Evolutionary conservation across 768 basidiomycete genomes (phyloP).

Genomic region (Boletus tomentosulus): DNA sequence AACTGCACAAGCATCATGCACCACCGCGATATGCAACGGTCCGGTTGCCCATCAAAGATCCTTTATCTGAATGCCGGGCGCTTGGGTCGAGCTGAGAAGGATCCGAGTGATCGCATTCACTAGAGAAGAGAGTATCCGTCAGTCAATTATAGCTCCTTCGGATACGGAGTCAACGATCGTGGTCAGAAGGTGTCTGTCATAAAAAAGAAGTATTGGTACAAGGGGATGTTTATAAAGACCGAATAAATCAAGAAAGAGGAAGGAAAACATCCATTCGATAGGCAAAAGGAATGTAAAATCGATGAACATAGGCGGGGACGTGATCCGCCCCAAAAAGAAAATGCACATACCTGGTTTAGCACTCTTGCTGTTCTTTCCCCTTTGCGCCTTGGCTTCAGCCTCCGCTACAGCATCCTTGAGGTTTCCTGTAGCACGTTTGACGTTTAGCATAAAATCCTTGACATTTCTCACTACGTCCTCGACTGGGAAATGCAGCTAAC

Average conservation of each 20-base stretch:
- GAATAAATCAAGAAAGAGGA: background rate
- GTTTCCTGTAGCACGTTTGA: constrained; percentile 74
- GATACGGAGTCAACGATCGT: constrained; percentile 8
- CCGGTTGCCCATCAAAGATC: constrained; percentile 48
- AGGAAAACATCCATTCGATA: background rate
- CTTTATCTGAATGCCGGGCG: constrained; percentile 85
- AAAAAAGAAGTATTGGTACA: constrained; percentile 3
- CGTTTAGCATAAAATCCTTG: constrained; percentile 67
- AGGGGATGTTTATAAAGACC: background rate
- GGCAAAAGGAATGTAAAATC: background rate
- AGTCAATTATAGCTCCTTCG: constrained; percentile 5
- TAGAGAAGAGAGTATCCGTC: constrained; percentile 24
- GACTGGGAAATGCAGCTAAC: constrained; percentile 68
- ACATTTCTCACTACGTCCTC: constrained; percentile 78
- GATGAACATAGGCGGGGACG: background rate
- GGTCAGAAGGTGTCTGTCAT: background rate
- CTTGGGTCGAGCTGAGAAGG: constrained; percentile 78
- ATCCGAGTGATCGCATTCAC: constrained; percentile 78
- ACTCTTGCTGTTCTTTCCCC: constrained; percentile 34
- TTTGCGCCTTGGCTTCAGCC: constrained; percentile 39
- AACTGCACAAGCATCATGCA: constrained; percentile 17
- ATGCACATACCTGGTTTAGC: constrained; percentile 41
- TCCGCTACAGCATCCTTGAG: constrained; percentile 43
- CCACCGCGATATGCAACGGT: background rate
- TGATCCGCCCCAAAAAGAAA: background rate